These are phyloP conservation scores for Colletotrichum sansevieriae DNA, from an alignment of 2,329 filamentous ascomycete genomes.

Conservation along the genomic window DNA sequence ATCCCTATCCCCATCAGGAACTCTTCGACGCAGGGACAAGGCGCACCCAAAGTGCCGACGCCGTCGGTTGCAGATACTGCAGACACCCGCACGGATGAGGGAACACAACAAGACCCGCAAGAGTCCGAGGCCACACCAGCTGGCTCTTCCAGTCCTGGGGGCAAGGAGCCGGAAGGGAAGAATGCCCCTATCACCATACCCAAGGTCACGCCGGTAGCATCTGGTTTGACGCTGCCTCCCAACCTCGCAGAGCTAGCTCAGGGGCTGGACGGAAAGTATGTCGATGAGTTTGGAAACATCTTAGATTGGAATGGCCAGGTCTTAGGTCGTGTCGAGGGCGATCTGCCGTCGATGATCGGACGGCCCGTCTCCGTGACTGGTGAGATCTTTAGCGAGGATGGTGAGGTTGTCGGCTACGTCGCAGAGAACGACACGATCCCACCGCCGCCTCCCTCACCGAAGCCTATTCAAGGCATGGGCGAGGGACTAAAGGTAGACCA, in stretches of 20 bases:
- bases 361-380: constrained; percentile 60
- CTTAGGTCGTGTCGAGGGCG: constrained; percentile 65
- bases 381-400: constrained; percentile 59
- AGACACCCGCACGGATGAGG: constrained; percentile 34
- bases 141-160: constrained; percentile 15
- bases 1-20: constrained; percentile 40
- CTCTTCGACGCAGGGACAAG: constrained; percentile 29
- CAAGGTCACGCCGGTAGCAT: constrained; percentile 56
- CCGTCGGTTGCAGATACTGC: constrained; percentile 20
- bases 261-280: constrained; percentile 60
- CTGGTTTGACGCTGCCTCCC: constrained; percentile 47
- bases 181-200: constrained; percentile 53
- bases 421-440: constrained; percentile 55
- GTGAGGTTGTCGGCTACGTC: constrained; percentile 60
- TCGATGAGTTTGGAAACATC: constrained; percentile 69
- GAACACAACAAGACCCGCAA: neutral
- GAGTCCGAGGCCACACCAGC: constrained; percentile 18
- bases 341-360: constrained; percentile 68
- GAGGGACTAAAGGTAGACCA: constrained; percentile 58
- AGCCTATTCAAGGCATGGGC: constrained; percentile 52
- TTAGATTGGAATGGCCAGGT: constrained; percentile 63
- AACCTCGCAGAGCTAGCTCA: constrained; percentile 52
- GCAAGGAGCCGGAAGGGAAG: constrained; percentile 27
- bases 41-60: constrained; percentile 4
- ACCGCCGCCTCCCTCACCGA: constrained; percentile 43